These are phyloP conservation scores for Penicillium daleae DNA, from an alignment of 495 filamentous ascomycete genomes.

Conservation along the genomic window DNA sequence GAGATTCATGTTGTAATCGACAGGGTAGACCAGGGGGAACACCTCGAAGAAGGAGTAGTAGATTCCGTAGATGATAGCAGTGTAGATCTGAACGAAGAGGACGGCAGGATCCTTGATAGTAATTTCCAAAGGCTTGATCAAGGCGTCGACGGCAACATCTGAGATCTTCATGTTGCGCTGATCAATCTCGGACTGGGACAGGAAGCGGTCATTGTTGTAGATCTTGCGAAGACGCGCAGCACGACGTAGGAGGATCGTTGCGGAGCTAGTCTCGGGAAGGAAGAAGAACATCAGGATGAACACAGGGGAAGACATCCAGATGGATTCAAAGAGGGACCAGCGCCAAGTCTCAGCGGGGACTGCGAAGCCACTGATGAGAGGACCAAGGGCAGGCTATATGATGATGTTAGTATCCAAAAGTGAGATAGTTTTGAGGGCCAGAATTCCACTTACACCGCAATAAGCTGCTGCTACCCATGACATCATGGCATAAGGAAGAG, in stretches of 20 bases:
- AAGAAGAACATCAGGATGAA: slow-evolving; percentile 57
- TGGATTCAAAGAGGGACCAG: slow-evolving; percentile 57
- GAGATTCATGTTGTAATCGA: slow-evolving; percentile 62
- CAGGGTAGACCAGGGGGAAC: slow-evolving; percentile 72
- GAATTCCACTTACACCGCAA: slow-evolving; percentile 44
- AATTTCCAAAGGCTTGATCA: slow-evolving; percentile 66
- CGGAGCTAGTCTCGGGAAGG: slow-evolving; percentile 60
- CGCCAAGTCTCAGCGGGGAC: slow-evolving; percentile 58
- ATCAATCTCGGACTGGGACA: slow-evolving; percentile 55
- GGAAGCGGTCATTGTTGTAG: slow-evolving; percentile 44
- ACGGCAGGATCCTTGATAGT: slow-evolving; percentile 65
- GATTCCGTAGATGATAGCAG: slow-evolving; percentile 66
- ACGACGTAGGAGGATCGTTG: slow-evolving; percentile 62
- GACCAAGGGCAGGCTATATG: slow-evolving; percentile 59
- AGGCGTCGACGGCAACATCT: slow-evolving; percentile 57
- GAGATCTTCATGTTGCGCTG: slow-evolving; percentile 50
- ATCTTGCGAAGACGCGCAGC: slow-evolving; percentile 56
- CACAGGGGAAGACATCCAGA: slow-evolving; percentile 49
- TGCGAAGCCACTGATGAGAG: slow-evolving; percentile 66
- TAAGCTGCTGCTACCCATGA: slow-evolving; percentile 56
- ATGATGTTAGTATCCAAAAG: slow-evolving; percentile 42
- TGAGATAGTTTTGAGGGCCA: slow-evolving; percentile 11
- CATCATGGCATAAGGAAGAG: slow-evolving; percentile 58
- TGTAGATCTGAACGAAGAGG: slow-evolving; percentile 65
- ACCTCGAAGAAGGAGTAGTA: slow-evolving; percentile 75